Evolutionary conservation across 331 rosid species (phyloP), one percentile per base, ranked within the genome.

Genomic region (Prunus yedoensis): DNA sequence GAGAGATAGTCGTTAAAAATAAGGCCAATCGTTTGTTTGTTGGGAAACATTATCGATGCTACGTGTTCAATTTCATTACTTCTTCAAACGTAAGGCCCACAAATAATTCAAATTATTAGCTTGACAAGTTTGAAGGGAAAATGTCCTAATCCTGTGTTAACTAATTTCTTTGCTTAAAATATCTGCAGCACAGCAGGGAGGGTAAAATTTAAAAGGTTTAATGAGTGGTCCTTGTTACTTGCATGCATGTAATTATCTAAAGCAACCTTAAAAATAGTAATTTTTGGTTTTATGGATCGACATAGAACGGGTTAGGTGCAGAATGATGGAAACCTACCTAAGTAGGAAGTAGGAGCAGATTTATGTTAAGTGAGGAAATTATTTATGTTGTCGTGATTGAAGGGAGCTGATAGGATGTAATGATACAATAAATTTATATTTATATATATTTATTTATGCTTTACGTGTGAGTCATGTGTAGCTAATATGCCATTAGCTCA

Each of bases 351-450:
- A 67, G 58, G 82, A 74, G 57, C 57, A 54, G 69, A 32, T 74
- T 32, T 51, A 75, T 68, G 45, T 30, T 68, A 53, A 23, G 21
- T 23, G 73, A 64, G 74, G 81, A 82, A 77, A 73, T 70, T 61
- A 15, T 13, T 56, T 32, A 45, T 28, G 83, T 53, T 85, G 87
- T 88, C 96, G 91, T 87, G 91, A 91, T 91, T 91, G 91, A 88
- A 88, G 91, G 89, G 77, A 70, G 84, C 80, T 77, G 71, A 70
- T 79, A 14, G 74, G 73, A 56, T 64, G 66, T 78, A 30, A 59
- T 66, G 70, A 65, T 60, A 49, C 21, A 28, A 12, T 18, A 18
- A 49, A 49, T 47, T 30, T 66, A 43, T 54, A n/a, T n/a, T n/a
- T n/a, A n/a, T n/a, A n/a, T n/a, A n/a, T n/a, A n/a, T n/a, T n/a